Base-by-base conservation (phyloP, 208 protist species). In the Wallacemonas sp. region DNA sequence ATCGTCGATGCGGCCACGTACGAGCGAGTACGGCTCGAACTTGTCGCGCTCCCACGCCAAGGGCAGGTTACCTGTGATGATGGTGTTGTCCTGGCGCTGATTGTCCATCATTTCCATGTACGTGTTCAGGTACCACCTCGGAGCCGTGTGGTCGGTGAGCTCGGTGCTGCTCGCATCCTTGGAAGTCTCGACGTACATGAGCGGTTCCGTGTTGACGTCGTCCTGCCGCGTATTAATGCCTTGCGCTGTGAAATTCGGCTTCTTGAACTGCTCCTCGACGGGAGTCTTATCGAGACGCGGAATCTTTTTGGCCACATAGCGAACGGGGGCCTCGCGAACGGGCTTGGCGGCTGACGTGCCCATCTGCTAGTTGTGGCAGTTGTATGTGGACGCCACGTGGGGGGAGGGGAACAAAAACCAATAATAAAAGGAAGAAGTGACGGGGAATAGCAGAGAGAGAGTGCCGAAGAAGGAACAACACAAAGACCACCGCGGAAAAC, bases 101-200 rank as follows among this genome's bases (percentile, higher is more conserved):
- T 90, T 90, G 62, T 94, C 87, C 33, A 83, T 32, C 87, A 94
- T 89, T 52, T 94, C 87, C 74, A 94, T 79, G 72, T 90, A 94
- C 16, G 87, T 91, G 73, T 94, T 94, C 26, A 94, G 54, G 63
- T 94, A 94, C 85, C 87, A 94, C 39, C 87, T 74, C 21, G 87
- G 87, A 1, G 87, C 74, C 12, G 72, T 68, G 58, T 94, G 87
- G 52, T 94, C 87, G 12, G 87, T 94, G 34, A 94, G 58, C 73
- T 94, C 83, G 19, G 87, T 94, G 49, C 80, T 81, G 66, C 70
- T 84, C 11, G 72, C 82, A 46, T 94, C 87, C 65, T 89, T 87
- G n/a, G 87, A 86, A 24, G 87, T 89, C 72, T 94, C 84, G 23
- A 94, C 87, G 72, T 94, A 94, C 84, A 94, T 90, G 23, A 89